Evolutionary conservation across 441 rosid genomes (phyloP), one percentile per base, ranked within the genome.

Genomic region (Jatropha multifida): DNA sequence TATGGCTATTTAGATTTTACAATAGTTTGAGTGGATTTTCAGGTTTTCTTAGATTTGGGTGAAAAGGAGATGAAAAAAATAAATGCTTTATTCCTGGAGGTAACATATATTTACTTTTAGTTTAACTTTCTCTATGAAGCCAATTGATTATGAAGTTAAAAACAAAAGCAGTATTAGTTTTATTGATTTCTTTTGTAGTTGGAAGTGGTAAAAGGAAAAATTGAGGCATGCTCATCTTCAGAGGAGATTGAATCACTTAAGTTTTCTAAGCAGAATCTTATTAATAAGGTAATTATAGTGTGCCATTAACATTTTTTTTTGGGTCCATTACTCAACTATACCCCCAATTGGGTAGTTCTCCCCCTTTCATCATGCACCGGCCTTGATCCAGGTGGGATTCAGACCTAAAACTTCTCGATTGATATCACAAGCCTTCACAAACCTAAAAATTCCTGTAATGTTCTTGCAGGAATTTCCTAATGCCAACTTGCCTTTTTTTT

Each of bases 21-120:
- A 27, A 17, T 74, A 32, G 69, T 27, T 72, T 59, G 67, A 80
- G 74, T 65, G 80, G 71, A 77, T 64, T 79, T 64, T 75, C 87
- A 95, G 99, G 97, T 95, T 77, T 95, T 95, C 89, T 85, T 95
- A 75, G 95, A 95, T 55, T 69, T 95, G 86, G 88, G 90, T 68
- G 93, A 85, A 44, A 95, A 90, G 83, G 91, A 90, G 74, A 81
- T 93, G 98, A 95, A 80, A 82, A 85, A 74, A 83, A 86, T 95
- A 82, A 90, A 85, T 83, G 87, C 90, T 78, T 82, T 93, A 82
- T 95, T 95, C 83, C 89, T 76, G 61, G 99, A 95, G 96, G 97
- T 93, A 85, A 86, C 69, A 76, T 49, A 23, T 60, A 32, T 66
- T 69, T 74, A 13, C 56, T 20, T 59, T n/a, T 69, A 61, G 54